These are phyloP conservation scores for Hygrocybe coccinea DNA, from an alignment of 768 basidiomycete genomes.

Conservation along the genomic window DNA sequence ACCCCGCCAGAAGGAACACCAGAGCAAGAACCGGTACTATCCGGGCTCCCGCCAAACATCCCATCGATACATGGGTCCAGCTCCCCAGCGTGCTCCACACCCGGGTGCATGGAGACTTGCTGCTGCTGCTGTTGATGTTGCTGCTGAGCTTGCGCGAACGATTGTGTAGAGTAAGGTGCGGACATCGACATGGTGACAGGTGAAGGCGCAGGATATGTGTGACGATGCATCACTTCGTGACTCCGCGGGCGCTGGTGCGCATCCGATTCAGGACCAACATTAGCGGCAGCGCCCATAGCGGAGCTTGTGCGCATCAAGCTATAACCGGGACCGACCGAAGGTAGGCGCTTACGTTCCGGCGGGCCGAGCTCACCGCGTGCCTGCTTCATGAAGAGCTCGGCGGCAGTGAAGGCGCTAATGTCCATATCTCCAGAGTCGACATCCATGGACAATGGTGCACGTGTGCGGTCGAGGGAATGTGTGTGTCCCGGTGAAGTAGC, in stretches of 20 bases:
- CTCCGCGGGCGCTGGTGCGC: constrained; percentile 22
- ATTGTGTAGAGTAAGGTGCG: constrained; percentile 19
- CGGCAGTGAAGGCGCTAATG: constrained; percentile 39
- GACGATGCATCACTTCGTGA: constrained; percentile 31
- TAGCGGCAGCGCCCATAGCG: constrained; percentile 26
- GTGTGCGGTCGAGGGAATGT: not conserved
- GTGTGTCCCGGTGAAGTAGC: not conserved
- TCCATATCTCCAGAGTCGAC: constrained; percentile 4
- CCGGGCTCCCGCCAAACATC: not conserved
- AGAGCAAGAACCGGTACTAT: not conserved
- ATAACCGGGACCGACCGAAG: too few species aligned
- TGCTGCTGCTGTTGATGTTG: constrained; percentile 3
- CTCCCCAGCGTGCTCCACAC: not conserved
- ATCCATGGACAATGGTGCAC: not conserved
- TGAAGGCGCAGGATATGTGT: constrained; percentile 23
- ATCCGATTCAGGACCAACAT: not conserved
- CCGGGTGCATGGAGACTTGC: not conserved
- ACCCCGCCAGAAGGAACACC: constrained; percentile 28
- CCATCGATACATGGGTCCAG: not conserved
- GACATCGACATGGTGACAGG: constrained; percentile 13
- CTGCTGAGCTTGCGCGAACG: constrained; percentile 26
- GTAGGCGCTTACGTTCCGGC: too few species aligned
- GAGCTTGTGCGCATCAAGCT: not conserved
- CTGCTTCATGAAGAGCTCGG: constrained; percentile 63
- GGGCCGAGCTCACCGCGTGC: constrained; percentile 51